Conservation (phyloP, 2,329 filamentous ascomycete genomes). For the Cladophialophora chaetospira region DNA sequence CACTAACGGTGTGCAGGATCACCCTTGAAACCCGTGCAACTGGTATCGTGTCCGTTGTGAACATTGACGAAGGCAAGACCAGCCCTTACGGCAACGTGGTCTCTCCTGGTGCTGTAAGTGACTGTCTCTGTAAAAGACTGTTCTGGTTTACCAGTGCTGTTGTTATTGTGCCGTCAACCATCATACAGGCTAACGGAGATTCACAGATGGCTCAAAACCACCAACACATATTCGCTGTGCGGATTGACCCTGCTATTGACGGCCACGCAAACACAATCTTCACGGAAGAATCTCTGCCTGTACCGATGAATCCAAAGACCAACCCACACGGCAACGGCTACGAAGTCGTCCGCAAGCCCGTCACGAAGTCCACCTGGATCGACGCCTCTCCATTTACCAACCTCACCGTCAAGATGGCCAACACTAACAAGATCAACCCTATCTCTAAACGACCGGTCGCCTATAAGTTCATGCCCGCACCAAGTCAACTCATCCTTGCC, state of each 20-base stretch:
- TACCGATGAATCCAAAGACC: constrained; percentile 53
- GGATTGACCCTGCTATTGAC: constrained; percentile 67
- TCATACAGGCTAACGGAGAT: too few relatives aligned
- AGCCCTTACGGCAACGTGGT: constrained; percentile 64
- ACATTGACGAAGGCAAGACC: constrained; percentile 60
- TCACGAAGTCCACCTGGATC: constrained; percentile 52
- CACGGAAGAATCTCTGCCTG: constrained; percentile 55
- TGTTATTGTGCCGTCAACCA: too few relatives aligned
- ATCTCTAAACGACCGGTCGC: constrained; percentile 47
- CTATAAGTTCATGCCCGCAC: constrained; percentile 52
- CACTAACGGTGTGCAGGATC: constrained; percentile 40
- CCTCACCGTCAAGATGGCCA: constrained; percentile 54
- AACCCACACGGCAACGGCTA: constrained; percentile 67
- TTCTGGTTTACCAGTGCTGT: too few relatives aligned
- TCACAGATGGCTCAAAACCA: constrained; percentile 70
- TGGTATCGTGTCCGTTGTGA: constrained; percentile 64
- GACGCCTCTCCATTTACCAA: constrained; percentile 55
- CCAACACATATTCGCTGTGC: constrained; percentile 68
- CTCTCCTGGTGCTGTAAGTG: constrained; percentile 63
- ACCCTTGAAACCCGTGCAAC: constrained; percentile 65
- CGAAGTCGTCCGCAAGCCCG: constrained; percentile 52
- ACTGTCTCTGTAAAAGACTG: too few relatives aligned
- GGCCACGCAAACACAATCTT: constrained; percentile 56
- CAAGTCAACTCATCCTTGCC: constrained; percentile 52
- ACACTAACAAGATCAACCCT: constrained; percentile 46